Conservation (phyloP, 352 stramenopile genomes). For the Elongisporangium undulatum region DNA sequence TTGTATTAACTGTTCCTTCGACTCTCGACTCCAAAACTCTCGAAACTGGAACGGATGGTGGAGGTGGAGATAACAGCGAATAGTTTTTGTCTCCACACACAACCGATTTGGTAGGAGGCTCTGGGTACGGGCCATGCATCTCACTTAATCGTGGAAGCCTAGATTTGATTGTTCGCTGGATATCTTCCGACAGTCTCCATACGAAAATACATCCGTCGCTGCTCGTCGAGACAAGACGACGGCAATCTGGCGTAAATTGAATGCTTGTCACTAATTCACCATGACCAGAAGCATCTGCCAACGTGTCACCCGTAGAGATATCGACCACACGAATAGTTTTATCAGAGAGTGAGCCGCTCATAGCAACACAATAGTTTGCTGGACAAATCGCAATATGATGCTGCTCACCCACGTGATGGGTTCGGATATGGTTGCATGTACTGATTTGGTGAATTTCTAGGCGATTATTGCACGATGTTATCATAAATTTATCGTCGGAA, state of each 20-base stretch:
- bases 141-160: conserved; percentile 38
- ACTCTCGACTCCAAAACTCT: not conserved
- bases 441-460: conserved; percentile 68
- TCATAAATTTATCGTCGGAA: conserved; percentile 56
- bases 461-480: conserved; percentile 76
- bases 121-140: conserved; percentile 14
- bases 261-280: conserved; percentile 80
- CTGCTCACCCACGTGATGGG: conserved; percentile 69
- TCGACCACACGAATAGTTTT: conserved; percentile 87
- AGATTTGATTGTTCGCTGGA: conserved; percentile 65
- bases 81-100: not conserved
- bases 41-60: conserved; percentile 11
- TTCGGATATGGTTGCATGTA: conserved; percentile 54
- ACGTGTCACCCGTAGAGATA: conserved; percentile 64
- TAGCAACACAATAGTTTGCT: conserved; percentile 63
- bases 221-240: conserved; percentile 75
- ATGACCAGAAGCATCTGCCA: conserved; percentile 78
- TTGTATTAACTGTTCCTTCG: not conserved
- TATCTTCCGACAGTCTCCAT: conserved; percentile 75
- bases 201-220: conserved; percentile 88
- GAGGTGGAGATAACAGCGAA: conserved; percentile 23
- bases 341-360: conserved; percentile 77
- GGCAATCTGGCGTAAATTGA: conserved; percentile 85
- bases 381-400: conserved; percentile 66
- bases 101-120: conserved; percentile 13